Percentiles rank a stretch among this genome's conserved stretches.
Conservation (phyloP, 495 filamentous ascomycete genomes). For the Aspergillus nanangensis region DNA sequence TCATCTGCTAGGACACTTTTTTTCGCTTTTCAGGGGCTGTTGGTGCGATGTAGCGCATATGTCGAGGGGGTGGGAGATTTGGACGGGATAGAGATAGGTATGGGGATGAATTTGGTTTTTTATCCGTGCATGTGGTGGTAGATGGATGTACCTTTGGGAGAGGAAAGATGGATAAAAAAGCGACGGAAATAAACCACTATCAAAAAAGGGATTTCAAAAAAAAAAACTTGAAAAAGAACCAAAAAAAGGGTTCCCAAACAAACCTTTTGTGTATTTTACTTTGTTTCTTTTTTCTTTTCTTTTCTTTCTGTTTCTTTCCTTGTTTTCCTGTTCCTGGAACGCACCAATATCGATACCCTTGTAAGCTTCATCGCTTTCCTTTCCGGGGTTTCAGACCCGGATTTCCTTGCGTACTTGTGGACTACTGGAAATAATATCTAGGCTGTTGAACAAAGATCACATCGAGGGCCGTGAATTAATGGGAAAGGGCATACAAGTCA, state of each 20-base stretch:
- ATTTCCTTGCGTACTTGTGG: too few species aligned
- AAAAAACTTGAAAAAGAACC: constrained; percentile 16
- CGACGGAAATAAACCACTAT: background rate
- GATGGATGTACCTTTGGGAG: too few species aligned
- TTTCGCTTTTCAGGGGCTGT: background rate
- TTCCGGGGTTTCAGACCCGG: background rate
- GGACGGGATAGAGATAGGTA: too few species aligned
- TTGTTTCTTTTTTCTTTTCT: constrained; percentile 14
- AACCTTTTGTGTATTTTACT: constrained; percentile 13
- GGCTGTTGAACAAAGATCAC: too few species aligned
- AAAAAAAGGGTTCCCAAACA: constrained; percentile 14
- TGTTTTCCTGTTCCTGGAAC: constrained; percentile 16
- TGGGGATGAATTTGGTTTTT: too few species aligned
- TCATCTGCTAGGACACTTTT: constrained; percentile 2
- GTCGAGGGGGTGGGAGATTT: too few species aligned
- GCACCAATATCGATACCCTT: constrained; percentile 43
- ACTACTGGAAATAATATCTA: too few species aligned
- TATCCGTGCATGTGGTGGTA: too few species aligned
- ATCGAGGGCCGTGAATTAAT: too few species aligned
- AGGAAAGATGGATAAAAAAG: background rate
- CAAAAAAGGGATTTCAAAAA: background rate
- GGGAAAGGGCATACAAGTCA: too few species aligned
- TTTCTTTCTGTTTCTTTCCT: constrained; percentile 12
- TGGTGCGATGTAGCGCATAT: constrained; percentile 6
- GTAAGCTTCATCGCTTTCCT: constrained; percentile 21